A percentile compares a stretch with the other conserved stretches of the same genome.
Conservation (phyloP, 139 green algal genomes). For the Picochlorum costavermella region DNA sequence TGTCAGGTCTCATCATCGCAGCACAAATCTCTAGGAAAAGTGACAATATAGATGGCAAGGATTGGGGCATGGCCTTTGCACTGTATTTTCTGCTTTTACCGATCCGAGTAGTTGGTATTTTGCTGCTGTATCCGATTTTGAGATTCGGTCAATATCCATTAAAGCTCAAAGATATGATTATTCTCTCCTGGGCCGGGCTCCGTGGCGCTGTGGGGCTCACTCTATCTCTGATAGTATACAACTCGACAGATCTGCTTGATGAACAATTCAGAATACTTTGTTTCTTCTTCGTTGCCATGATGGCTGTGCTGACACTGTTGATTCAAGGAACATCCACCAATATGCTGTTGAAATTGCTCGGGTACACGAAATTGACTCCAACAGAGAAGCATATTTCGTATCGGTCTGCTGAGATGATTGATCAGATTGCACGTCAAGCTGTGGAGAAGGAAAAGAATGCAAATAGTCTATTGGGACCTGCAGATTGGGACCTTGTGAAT, state of each 20-base stretch:
- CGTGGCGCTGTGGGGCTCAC: slow-evolving; percentile 54
- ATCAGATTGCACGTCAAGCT: slow-evolving; percentile 35
- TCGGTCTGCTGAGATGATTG: not conserved
- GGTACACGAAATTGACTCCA: slow-evolving; percentile 5
- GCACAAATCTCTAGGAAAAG: slow-evolving; percentile 8
- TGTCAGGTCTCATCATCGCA: slow-evolving; percentile 49
- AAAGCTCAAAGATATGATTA: slow-evolving; percentile 28
- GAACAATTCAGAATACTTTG: slow-evolving; percentile 22
- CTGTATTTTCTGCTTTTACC: slow-evolving; percentile 38
- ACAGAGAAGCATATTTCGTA: not conserved
- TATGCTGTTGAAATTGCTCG: slow-evolving; percentile 18
- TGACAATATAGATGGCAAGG: slow-evolving; percentile 9
- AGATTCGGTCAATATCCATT: slow-evolving; percentile 32
- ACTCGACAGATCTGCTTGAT: slow-evolving; percentile 22
- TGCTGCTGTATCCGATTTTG: slow-evolving; percentile 43
- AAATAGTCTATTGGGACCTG: slow-evolving; percentile 1
- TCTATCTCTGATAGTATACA: slow-evolving; percentile 42
- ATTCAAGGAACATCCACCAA: slow-evolving; percentile 47
- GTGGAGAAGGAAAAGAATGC: not conserved
- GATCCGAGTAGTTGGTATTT: slow-evolving; percentile 28
- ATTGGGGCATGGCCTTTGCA: slow-evolving; percentile 40
- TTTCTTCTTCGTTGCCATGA: slow-evolving; percentile 46
- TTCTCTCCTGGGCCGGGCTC: slow-evolving; percentile 50
- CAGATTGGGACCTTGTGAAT: slow-evolving; percentile 8
- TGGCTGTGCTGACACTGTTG: slow-evolving; percentile 28